Base-by-base conservation (phyloP, 495 filamentous ascomycete species). In the Staphylotrichum longicolle region DNA sequence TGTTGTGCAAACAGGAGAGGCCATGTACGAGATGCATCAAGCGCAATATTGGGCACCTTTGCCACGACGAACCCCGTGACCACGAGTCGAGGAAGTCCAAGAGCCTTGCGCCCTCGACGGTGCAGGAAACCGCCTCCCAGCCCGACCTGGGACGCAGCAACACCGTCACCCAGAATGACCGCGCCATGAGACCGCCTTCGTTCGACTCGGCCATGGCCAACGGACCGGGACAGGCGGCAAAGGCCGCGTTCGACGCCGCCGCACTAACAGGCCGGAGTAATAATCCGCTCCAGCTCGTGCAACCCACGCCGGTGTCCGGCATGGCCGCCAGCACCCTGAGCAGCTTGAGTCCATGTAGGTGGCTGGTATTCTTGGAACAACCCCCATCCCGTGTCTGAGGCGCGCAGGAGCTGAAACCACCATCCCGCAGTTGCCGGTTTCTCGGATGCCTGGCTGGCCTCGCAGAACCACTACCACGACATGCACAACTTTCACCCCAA, bases 11-110 rank as follows among this genome's bases (percentile, higher is more conserved):
- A 51, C 74, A 94, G 92, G 91, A 96, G 77, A 88, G 94, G 70
- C 94, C 94, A 55, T 99, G 94, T 83, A 91, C 90, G 59, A 86
- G 94, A 78, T 99, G 94, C 82, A 90, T 99, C 79, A 98, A 98
- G 76, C 89, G 94, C 70, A 96, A 96, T 80, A 99, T 99, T 74
- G 94, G 93, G 66, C 94, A 98, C 82, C 80, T 99, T 59, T 99
- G 94, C 78, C 94, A 98, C 78, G 94, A 99, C 74, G 94, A 98
- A 77, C 92, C 92, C 60, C 87, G 95, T 75, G 96, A 96, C 46
- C 66, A 75, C 54, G 80, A 81, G 65, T 73, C 79, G 72, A 89
- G 85, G 65, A 82, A 87, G 72, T 72, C 79, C 62, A 93, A 91
- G 74, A 83, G 80, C 67, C 78, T 82, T 56, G 88, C 83, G 37